These are phyloP conservation scores for Triticum urartu DNA, from an alignment of 176 grass and related monocot species.

Conservation along the genomic window DNA sequence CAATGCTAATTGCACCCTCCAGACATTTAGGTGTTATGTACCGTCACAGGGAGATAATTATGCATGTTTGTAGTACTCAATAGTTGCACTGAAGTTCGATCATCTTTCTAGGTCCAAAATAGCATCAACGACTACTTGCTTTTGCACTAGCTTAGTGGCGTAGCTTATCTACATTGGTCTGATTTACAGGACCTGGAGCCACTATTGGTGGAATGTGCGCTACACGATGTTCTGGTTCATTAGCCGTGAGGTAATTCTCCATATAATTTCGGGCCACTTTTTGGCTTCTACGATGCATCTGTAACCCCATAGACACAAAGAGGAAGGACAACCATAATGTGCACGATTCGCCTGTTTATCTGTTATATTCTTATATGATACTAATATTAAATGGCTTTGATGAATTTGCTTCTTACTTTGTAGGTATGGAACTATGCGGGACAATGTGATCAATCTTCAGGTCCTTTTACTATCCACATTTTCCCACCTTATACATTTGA, in stretches of 20 bases:
- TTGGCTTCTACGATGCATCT: constrained; percentile 15
- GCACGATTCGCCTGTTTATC: constrained; percentile 1
- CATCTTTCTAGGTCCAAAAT: neutral
- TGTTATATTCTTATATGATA: constrained; percentile 5
- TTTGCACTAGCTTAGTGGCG: neutral
- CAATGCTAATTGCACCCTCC: too few species aligned
- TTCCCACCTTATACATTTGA: neutral
- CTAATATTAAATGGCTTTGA: constrained; percentile 48
- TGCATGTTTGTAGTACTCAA: constrained; percentile 13
- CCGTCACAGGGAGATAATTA: neutral
- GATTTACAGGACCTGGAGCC: constrained; percentile 84
- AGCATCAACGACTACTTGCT: neutral
- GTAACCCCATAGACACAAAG: neutral
- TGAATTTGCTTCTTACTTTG: constrained; percentile 67
- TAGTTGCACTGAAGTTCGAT: neutral
- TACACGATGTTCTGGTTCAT: constrained; percentile 94
- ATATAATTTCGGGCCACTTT: constrained; percentile 10
- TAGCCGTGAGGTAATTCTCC: constrained; percentile 93
- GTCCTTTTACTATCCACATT: constrained; percentile 35
- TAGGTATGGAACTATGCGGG: constrained; percentile 99
- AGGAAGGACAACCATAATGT: neutral
- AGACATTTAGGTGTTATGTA: neutral
- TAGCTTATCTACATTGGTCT: constrained; percentile 28
- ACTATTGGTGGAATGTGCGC: constrained; percentile 99
- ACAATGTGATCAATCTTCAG: constrained; percentile 95